Evolutionary conservation across 2,329 filamentous ascomycete species (phyloP).

Genomic region (Colletotrichum sp.): DNA sequence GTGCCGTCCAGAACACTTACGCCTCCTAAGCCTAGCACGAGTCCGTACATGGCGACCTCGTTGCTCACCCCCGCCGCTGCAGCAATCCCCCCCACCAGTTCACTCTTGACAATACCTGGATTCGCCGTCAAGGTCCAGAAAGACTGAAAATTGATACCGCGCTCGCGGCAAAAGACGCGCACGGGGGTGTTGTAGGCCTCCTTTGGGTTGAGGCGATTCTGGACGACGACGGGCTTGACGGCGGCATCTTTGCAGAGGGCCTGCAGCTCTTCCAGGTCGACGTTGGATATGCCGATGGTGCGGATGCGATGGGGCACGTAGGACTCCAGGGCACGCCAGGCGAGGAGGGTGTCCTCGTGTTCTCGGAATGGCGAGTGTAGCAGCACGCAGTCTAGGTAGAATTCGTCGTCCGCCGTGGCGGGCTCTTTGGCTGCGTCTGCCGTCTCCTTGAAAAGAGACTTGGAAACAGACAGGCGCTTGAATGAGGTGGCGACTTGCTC

Average conservation of each 20-base stretch:
- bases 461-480: conserved; percentile 56
- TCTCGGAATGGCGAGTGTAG: conserved; percentile 64
- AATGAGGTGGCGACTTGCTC: conserved; percentile 73
- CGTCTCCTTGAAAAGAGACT: neutral
- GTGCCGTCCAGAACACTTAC: conserved; percentile 53
- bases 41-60: conserved; percentile 50
- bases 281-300: conserved; percentile 78
- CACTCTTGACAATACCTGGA: conserved; percentile 36
- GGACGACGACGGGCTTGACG: conserved; percentile 63
- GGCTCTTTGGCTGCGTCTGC: conserved; percentile 14
- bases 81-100: conserved; percentile 57
- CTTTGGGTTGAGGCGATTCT: conserved; percentile 73
- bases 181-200: conserved; percentile 66
- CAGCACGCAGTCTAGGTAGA: conserved; percentile 76
- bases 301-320: conserved; percentile 71
- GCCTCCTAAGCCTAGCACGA: conserved; percentile 51
- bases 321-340: conserved; percentile 69
- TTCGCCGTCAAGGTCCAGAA: conserved; percentile 62
- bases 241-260: conserved; percentile 50
- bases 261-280: conserved; percentile 61
- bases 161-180: conserved; percentile 53
- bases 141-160: conserved; percentile 52
- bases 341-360: conserved; percentile 58
- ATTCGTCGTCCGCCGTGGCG: conserved; percentile 17
- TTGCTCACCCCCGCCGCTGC: conserved; percentile 35